Evolutionary conservation across 2,329 filamentous ascomycete species (phyloP), one percentile per base, ranked within the genome.

Genomic region (Trichoderma citrinoviride): DNA sequence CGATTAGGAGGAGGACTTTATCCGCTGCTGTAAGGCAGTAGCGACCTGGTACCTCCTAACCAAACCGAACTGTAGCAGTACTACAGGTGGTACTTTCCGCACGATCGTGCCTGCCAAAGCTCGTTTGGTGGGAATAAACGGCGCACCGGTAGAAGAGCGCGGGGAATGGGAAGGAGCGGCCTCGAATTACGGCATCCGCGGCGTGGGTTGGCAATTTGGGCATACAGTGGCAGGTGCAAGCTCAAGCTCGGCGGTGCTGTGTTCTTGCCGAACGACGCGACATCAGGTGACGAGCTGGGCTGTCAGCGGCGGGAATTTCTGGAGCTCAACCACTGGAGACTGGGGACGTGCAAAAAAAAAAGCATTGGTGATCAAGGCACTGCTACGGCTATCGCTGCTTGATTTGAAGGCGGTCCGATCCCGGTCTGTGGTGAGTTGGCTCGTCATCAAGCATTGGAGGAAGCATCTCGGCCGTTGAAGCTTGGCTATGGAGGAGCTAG

Each of bases 71-170:
- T 41, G 44, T 47, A 21, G 21, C 23, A 50, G 47, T 50, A 29
- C 27, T 29, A 23, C 14, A 50, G 29, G 47, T 41, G 12, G 15
- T 43, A 8, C n/a, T 15, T 15, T 8, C 14, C n/a, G 43, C 43
- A 46, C 41, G 33, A 37, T 46, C 58, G 58, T 46, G 15, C 58
- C 58, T 62, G 40, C 58, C 58, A 23, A 14, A 15, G 25, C 14
- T 46, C 58, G 47, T 33, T 37, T 52, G 58, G 58, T 40, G 60
- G 49, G 33, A 54, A 54, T 44, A 27, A 55, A 27, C 53, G 44
- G 56, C 56, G n/a, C n/a, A n/a, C n/a, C n/a, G 29, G 56, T 33
- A 56, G 40, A 62, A 19, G 44, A 40, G 49, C 60, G 49, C 49
- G 60, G 60, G 58, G 60, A 44, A 37, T 37, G 21, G 41, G 60